These are phyloP conservation scores for Podospora sp. DNA, from an alignment of 495 filamentous ascomycete genomes.

Conservation along the genomic window DNA sequence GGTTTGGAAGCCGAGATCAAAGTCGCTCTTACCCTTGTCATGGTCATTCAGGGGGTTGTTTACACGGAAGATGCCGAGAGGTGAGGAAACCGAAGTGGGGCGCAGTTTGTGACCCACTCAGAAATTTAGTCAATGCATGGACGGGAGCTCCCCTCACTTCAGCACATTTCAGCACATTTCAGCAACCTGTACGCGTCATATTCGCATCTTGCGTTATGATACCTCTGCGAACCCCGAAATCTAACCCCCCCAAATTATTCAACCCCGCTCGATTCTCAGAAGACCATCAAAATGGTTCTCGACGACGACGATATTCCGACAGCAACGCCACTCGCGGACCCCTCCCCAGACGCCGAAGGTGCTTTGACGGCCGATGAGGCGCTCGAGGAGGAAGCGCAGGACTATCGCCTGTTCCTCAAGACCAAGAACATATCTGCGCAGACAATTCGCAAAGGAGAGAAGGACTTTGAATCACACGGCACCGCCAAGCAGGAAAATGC, in stretches of 20 bases:
- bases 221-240: not conserved
- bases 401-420: slow-evolving; percentile 68
- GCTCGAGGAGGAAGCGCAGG: slow-evolving; percentile 81
- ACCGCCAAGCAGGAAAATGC: slow-evolving; percentile 75
- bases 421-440: slow-evolving; percentile 44
- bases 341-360: slow-evolving; percentile 23
- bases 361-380: slow-evolving; percentile 41
- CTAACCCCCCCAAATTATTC: not conserved
- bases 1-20: too few species aligned
- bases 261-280: not conserved
- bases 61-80: too few species aligned
- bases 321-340: slow-evolving; percentile 16
- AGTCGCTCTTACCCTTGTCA: too few species aligned
- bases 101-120: too few species aligned
- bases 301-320: slow-evolving; percentile 49
- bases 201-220: too few species aligned
- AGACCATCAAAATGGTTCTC: slow-evolving; percentile 40
- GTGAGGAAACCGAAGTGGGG: too few species aligned
- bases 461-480: slow-evolving; percentile 94
- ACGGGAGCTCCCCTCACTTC: too few species aligned
- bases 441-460: slow-evolving; percentile 67
- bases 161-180: too few species aligned
- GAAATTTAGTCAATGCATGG: too few species aligned
- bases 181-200: too few species aligned
- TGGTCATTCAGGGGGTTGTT: too few species aligned